A percentile compares a stretch with the other conserved stretches of the same genome.
These are phyloP conservation scores for Botrytis squamosa DNA, from an alignment of 2,329 filamentous ascomycete species.

Conservation along the genomic window DNA sequence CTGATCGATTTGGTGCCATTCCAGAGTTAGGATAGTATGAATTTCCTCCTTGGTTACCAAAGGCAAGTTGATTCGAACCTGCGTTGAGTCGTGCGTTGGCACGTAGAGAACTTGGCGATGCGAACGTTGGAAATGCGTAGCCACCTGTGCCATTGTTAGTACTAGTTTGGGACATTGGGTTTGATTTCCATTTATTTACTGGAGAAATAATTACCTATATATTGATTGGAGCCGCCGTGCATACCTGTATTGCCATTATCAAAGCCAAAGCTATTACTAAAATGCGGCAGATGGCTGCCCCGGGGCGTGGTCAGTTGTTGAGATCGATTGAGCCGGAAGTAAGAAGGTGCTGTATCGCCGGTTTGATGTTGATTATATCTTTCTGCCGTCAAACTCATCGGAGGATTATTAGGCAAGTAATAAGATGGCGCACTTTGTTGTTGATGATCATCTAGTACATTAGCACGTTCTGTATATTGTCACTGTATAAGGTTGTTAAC, in stretches of 20 bases:
- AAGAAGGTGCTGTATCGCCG: not conserved
- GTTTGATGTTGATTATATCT: not conserved
- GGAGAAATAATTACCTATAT: not conserved
- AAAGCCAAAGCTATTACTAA: not conserved
- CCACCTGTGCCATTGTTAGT: not conserved
- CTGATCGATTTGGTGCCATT: not conserved
- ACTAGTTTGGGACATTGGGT: not conserved
- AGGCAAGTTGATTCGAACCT: rapidly evolving
- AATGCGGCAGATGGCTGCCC: rapidly evolving
- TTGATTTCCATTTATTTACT: not conserved
- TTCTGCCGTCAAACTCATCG: not conserved
- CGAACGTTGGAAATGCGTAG: not conserved
- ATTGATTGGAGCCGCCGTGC: not conserved
- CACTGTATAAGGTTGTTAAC: not conserved
- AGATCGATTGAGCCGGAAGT: not conserved
- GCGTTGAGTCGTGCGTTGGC: not conserved
- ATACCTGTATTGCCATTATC: not conserved
- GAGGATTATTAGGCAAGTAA: rapidly evolving
- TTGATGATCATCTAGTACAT: not conserved
- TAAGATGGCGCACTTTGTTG: not conserved
- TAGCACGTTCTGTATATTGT: not conserved
- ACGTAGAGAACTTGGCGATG: rapidly evolving
- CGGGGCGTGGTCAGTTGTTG: too few relatives aligned
- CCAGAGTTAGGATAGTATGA: rapidly evolving
- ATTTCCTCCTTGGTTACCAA: not conserved